phyloP scores from a whole-genome alignment of 345 rosid genomes.

The Sonneratia caseolaris region DNA sequence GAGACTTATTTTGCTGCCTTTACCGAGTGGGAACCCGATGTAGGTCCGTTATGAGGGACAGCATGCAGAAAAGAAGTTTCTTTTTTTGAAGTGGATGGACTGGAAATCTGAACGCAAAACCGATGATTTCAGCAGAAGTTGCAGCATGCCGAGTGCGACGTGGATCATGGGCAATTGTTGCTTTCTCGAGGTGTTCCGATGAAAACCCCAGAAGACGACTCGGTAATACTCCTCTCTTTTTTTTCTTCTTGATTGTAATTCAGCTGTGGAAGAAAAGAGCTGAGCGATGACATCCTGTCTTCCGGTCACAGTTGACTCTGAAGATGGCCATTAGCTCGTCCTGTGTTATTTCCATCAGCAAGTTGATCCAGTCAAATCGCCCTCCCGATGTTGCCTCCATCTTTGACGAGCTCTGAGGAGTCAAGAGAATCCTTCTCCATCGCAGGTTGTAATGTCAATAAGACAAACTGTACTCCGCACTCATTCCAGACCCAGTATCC shows the following conservation, averaged over 20 bases:
- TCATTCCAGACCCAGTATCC: too few relatives aligned
- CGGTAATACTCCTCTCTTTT: neutral
- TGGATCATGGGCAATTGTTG: neutral
- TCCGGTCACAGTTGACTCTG: too few relatives aligned
- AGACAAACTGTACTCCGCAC: too few relatives aligned
- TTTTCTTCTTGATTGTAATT: too few relatives aligned
- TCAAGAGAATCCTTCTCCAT: neutral
- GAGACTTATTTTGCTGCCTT: neutral
- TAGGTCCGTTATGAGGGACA: neutral
- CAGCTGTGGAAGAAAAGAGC: too few relatives aligned
- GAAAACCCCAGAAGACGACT: neutral
- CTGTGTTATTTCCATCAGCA: too few relatives aligned
- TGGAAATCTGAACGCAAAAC: neutral
- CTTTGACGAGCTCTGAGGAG: neutral
- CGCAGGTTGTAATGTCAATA: neutral
- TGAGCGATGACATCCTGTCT: too few relatives aligned
- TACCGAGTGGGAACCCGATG: neutral
- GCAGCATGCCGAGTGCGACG: neutral
- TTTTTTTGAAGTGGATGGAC: neutral
- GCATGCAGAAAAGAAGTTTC: neutral
- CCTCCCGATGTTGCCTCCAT: too few relatives aligned
- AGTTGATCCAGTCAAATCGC: too few relatives aligned
- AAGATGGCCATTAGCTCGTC: too few relatives aligned
- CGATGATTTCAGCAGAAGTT: neutral
- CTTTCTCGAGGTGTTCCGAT: neutral